phyloP scores from a whole-genome alignment of 208 protist species.

The Leishmania lainsoni region DNA sequence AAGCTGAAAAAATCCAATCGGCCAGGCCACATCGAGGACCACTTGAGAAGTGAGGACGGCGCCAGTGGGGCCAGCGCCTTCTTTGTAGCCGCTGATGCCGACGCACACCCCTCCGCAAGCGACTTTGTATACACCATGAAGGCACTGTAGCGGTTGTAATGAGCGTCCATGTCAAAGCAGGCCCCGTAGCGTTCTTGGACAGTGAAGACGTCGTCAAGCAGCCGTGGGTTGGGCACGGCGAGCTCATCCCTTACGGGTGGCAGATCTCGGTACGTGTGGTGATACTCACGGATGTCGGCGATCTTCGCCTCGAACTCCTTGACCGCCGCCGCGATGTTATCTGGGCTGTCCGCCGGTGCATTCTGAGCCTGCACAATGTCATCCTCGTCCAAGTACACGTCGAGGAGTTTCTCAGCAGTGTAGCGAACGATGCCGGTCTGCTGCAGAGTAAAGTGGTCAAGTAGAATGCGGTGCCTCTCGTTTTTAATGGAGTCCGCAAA shows the following conservation, averaged over 20 bases:
- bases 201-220: constrained; percentile 65
- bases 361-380: constrained; percentile 72
- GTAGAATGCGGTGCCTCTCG: constrained; percentile 69
- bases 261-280: constrained; percentile 72
- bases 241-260: constrained; percentile 57
- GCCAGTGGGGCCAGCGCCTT: constrained; percentile 7
- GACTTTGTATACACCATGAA: constrained; percentile 75
- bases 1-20: constrained; percentile 79
- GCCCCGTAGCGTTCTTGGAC: constrained; percentile 62
- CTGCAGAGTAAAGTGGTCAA: constrained; percentile 78
- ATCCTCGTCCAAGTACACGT: constrained; percentile 86
- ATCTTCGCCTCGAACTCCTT: constrained; percentile 74
- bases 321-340: constrained; percentile 54
- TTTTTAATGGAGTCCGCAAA: constrained; percentile 54
- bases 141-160: constrained; percentile 70
- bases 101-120: constrained; percentile 27
- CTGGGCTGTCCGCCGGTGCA: constrained; percentile 49
- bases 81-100: neutral
- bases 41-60: constrained; percentile 17
- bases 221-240: constrained; percentile 44
- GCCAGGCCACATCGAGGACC: constrained; percentile 40
- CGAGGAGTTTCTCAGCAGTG: constrained; percentile 77
- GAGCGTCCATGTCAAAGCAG: constrained; percentile 77
- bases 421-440: constrained; percentile 50
- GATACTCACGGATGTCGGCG: constrained; percentile 88